Base-by-base conservation (phyloP, 768 basidiomycete species). In the Collybiopsis confluens region DNA sequence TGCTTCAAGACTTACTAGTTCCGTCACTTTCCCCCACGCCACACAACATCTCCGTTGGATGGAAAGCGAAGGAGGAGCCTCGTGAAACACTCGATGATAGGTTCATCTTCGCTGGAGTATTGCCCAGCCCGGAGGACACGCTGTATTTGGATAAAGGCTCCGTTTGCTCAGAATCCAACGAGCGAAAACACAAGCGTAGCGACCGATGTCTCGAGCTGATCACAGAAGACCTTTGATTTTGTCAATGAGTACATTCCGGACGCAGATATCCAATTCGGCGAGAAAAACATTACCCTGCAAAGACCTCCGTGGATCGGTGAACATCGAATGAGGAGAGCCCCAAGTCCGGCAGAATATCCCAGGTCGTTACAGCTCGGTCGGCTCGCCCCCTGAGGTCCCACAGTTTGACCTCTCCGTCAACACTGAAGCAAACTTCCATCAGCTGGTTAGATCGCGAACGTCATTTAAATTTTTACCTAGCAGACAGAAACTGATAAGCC, bases 311-410 rank as follows among this genome's bases (percentile, higher is more conserved):
- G 47, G 85, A 79, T 9, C 86, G 75, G 68, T 99, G 97, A 1
- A 91, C 85, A 58, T 97, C 93, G 59, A 98, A 88, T 1, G 86
- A 80, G 9, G 90, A 82, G 44, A 98, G 73, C 9, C 94, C 93
- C 27, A 82, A 70, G 1, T 81, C 79, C 58, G 87, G 52, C 52
- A 53, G 82, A 21, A 82, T 65, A 36, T 86, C 77, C 78, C 88
- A 84, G 36, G 80, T 78, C 45, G 82, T 74, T 11, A 81, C 64
- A 4, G 90, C 78, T 27, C 67, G 68, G 41, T 88, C 82, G 2
- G 73, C 64, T 4, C 75, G 59, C 16, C 80, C 77, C 52, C 97
- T 85, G 27, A 90, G 71, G 68, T 99, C 97, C 87, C 94, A 98
- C 8, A 98, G 69, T 62, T 89, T 89, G 38, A 97, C 87, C 61